Conservation (phyloP, 2,329 filamentous ascomycete genomes). For the Fusarium fujikuroi region DNA sequence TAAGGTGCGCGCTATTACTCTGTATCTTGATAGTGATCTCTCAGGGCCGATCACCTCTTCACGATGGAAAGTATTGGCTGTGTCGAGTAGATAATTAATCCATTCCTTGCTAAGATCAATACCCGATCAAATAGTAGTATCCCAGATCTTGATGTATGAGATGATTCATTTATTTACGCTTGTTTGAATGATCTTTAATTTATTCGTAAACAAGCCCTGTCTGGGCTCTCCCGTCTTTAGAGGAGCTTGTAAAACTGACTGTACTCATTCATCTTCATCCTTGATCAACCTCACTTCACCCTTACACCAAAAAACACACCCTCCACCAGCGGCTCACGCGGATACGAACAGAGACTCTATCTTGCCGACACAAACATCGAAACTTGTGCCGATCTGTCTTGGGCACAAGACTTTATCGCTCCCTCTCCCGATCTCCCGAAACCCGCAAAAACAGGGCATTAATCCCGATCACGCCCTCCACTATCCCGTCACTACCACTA, state of each 20-base stretch:
- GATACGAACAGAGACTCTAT: background rate
- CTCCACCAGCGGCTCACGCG: constrained; percentile 33
- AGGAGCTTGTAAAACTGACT: background rate
- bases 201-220: background rate
- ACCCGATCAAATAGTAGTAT: background rate
- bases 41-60: background rate
- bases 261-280: background rate
- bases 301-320: constrained; percentile 6
- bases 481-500: background rate
- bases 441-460: constrained; percentile 9
- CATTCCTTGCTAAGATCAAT: too few species aligned
- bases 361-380: constrained; percentile 1
- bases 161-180: background rate
- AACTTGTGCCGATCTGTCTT: constrained; percentile 14
- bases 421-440: background rate
- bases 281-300: constrained; percentile 7
- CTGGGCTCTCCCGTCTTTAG: background rate
- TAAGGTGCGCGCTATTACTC: background rate
- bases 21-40: background rate
- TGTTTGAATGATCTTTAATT: background rate
- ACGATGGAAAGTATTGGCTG: too few species aligned
- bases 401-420: constrained; percentile 1
- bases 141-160: background rate
- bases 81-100: background rate
- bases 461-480: constrained; percentile 6